Percentiles rank a stretch among this genome's conserved stretches.
These are phyloP conservation scores for Wickerhamomyces queroliae DNA, from an alignment of 805 yeast genomes.

Conservation along the genomic window DNA sequence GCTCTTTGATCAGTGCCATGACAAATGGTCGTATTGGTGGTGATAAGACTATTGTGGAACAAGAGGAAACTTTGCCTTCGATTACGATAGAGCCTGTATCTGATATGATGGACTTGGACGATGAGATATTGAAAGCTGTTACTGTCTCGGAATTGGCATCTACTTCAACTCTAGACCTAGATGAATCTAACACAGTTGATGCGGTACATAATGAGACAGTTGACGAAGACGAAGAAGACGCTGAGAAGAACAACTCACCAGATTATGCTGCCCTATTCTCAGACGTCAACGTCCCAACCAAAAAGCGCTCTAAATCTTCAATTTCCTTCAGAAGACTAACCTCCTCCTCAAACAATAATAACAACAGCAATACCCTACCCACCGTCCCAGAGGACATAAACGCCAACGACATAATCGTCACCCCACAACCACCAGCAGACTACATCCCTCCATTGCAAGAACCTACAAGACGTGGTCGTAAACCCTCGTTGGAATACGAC, in stretches of 20 bases:
- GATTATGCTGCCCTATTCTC: constrained; percentile 23
- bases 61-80: neutral
- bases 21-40: constrained; percentile 17
- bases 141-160: neutral
- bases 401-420: neutral
- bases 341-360: neutral
- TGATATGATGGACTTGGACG: neutral
- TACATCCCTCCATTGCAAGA: constrained; percentile 12
- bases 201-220: no score
- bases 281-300: constrained; percentile 13
- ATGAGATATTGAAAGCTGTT: neutral
- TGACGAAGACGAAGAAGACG: no score
- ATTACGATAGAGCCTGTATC: neutral
- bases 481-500: constrained; percentile 56
- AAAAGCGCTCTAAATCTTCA: constrained; percentile 13
- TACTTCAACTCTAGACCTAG: neutral
- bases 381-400: neutral
- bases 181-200: neutral
- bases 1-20: constrained; percentile 17
- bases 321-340: constrained; percentile 8
- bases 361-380: constrained; percentile 3
- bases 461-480: constrained; percentile 54
- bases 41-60: neutral
- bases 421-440: neutral
- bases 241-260: constrained; percentile 15